A percentile compares a stretch with the other conserved stretches of the same genome.
phyloP scores from a whole-genome alignment of 208 protist genomes.

The Angomonas deanei region DNA sequence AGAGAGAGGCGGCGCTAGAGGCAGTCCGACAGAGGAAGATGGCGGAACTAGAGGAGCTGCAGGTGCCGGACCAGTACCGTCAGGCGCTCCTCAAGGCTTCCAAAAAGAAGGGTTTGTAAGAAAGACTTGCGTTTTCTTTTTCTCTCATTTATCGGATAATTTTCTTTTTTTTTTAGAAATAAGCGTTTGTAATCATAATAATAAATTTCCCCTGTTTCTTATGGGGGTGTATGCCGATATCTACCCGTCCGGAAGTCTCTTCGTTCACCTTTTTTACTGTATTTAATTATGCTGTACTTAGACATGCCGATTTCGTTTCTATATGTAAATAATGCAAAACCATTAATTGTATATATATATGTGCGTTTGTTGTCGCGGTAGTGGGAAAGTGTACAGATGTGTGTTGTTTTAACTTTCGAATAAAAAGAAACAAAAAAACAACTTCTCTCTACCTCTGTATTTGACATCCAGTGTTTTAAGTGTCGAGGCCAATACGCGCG shows the following conservation, averaged over 20 bases:
- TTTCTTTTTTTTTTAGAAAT: slow-evolving; percentile 8
- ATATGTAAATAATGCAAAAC: slow-evolving; percentile 2
- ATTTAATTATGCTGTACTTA: too few relatives aligned
- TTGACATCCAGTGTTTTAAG: too few relatives aligned
- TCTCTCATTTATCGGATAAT: slow-evolving; percentile 8
- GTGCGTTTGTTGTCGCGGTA: slow-evolving; percentile 6
- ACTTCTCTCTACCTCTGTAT: too few relatives aligned
- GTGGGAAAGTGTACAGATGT: too few relatives aligned
- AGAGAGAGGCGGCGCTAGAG: slow-evolving; percentile 82
- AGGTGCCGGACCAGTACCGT: slow-evolving; percentile 78
- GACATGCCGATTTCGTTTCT: not conserved
- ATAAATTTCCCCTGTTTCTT: not conserved
- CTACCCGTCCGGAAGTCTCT: too few relatives aligned
- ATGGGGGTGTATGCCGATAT: too few relatives aligned
- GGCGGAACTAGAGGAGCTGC: slow-evolving; percentile 61
- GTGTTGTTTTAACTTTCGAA: not conserved
- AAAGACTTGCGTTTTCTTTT: not conserved
- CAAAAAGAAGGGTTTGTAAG: slow-evolving; percentile 5
- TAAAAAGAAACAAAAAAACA: too few relatives aligned
- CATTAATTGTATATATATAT: slow-evolving; percentile 4
- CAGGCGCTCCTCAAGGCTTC: slow-evolving; percentile 29
- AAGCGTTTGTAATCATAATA: not conserved
- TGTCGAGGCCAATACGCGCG: too few relatives aligned
- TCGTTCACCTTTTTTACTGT: too few relatives aligned
- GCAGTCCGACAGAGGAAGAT: slow-evolving; percentile 82